A percentile compares a stretch with the other conserved stretches of the same genome.
These are phyloP conservation scores for Candida glucosophila DNA, from an alignment of 1,139 yeast genomes.

Conservation along the genomic window DNA sequence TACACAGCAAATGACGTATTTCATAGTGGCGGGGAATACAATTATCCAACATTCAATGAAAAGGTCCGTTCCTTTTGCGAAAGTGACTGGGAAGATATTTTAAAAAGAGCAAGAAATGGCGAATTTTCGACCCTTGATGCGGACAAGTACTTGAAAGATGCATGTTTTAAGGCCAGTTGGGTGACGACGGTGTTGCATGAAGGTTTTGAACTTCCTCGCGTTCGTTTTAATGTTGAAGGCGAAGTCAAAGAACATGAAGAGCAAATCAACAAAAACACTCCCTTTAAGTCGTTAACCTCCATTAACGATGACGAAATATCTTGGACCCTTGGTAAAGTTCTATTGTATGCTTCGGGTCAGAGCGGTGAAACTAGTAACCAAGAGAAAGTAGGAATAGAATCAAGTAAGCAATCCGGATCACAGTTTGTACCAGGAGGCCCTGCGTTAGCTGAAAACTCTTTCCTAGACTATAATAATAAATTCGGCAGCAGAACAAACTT, in stretches of 20 bases:
- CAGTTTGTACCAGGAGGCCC: conserved; percentile 16
- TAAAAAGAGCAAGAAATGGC: conserved; percentile 42
- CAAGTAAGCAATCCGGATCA: conserved; percentile 42
- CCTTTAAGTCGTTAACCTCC: conserved; percentile 53
- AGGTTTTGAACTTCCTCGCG: conserved; percentile 66
- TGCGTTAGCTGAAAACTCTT: too few relatives aligned
- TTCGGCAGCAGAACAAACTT: too few relatives aligned
- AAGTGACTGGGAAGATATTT: conserved; percentile 49
- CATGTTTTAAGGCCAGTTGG: conserved; percentile 83
- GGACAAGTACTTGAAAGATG: conserved; percentile 42
- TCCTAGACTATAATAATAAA: too few relatives aligned
- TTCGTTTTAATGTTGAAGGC: conserved; percentile 38
- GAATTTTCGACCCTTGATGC: conserved; percentile 41
- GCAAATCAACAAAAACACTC: conserved; percentile 31
- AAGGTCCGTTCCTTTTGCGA: conserved; percentile 60
- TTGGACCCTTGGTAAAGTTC: conserved; percentile 59
- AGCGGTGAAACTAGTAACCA: too few relatives aligned
- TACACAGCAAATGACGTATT: conserved; percentile 78
- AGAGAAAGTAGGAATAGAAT: conserved; percentile 42
- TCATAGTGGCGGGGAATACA: conserved; percentile 69
- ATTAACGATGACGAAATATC: conserved; percentile 54
- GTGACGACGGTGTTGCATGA: conserved; percentile 69
- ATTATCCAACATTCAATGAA: conserved; percentile 50
- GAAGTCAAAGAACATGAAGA: conserved; percentile 12
- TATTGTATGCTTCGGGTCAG: conserved; percentile 51